Evolutionary conservation across 1,284 basidiomycete genomes (phyloP).

Genomic region (Rhodotorula sp.): DNA sequence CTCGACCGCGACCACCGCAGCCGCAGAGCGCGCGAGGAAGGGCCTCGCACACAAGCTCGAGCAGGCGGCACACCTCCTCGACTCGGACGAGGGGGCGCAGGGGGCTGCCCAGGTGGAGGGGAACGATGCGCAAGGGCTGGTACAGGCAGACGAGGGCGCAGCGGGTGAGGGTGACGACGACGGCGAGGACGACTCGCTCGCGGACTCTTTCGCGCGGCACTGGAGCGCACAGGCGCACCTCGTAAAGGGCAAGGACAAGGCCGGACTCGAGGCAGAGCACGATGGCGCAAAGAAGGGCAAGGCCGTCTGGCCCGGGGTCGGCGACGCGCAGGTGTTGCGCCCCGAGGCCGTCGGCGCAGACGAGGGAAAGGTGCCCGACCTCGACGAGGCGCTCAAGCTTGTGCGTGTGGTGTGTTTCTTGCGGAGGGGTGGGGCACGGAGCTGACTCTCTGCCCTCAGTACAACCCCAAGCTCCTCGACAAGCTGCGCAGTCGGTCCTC

Average conservation of each 20-base stretch:
- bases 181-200: not conserved
- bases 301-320: slow-evolving; percentile 7
- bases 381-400: not conserved
- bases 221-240: slow-evolving; percentile 6
- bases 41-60: slow-evolving; percentile 7
- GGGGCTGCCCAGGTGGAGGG: too few relatives aligned
- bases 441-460: slow-evolving; percentile 11
- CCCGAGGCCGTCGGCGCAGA: slow-evolving; percentile 41
- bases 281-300: slow-evolving; percentile 5
- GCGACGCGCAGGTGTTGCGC: slow-evolving; percentile 32
- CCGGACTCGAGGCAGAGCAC: not conserved
- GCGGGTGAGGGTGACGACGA: not conserved
- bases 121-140: not conserved
- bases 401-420: slow-evolving; percentile 7
- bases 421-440: fast-evolving
- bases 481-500: slow-evolving; percentile 37
- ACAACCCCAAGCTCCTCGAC: slow-evolving; percentile 40
- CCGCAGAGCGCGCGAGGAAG: slow-evolving; percentile 12
- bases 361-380: slow-evolving; percentile 8
- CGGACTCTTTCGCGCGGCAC: slow-evolving; percentile 13
- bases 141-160: not conserved
- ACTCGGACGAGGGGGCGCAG: not conserved
- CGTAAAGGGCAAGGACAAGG: slow-evolving; percentile 5
- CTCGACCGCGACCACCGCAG: slow-evolving; percentile 43
- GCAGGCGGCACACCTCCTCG: not conserved